Base-by-base conservation (phyloP, 345 rosid species). In the Excoecaria agallocha region DNA sequence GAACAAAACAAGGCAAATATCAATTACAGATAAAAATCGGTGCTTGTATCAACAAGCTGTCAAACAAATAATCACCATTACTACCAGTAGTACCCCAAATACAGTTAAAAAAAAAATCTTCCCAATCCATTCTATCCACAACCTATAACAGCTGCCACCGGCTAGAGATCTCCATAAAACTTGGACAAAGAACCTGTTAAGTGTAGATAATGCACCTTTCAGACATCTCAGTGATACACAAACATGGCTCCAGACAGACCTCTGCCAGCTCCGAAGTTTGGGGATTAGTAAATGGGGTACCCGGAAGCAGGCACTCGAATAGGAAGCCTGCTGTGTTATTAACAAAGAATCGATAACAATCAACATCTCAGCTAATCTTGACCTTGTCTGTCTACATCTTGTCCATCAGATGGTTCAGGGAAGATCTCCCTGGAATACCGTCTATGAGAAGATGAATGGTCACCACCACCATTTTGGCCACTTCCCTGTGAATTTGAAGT, bases 401-500 rank as follows among this genome's bases (percentile, higher is more conserved):
- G 92, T 25, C 37, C 74, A 38, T 78, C 86, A 8, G 82, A 73
- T 57, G 97, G 96, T 82, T 91, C 98, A 0, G 99, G 99, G 85
- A 79, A 90, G 50, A 96, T 89, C 75, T 96, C 98, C 80, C 82
- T 88, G n/a, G 97, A 93, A 45, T 88, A 85, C 83, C 87, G 85
- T 77, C 97, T 88, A 15, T 74, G 90, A 0, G 99, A 96, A 45
- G 97, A 91, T 38, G 97, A 93, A 72, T 84, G 86, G 58, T 89
- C 92, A 15, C 88, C 88, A 3, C 79, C 83, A 46, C 86, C 85
- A 62, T 82, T 88, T 65, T 79, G 93, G 9, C 88, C 86, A 35
- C 98, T 95, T 16, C 96, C 94, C 79, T 89, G 90, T 0, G 99
- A 96, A 54, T 93, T 93, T 19, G 90, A 85, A 1, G 91, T 84